phyloP scores from a whole-genome alignment of 345 rosid genomes.

The Euphorbia tirucalli region DNA sequence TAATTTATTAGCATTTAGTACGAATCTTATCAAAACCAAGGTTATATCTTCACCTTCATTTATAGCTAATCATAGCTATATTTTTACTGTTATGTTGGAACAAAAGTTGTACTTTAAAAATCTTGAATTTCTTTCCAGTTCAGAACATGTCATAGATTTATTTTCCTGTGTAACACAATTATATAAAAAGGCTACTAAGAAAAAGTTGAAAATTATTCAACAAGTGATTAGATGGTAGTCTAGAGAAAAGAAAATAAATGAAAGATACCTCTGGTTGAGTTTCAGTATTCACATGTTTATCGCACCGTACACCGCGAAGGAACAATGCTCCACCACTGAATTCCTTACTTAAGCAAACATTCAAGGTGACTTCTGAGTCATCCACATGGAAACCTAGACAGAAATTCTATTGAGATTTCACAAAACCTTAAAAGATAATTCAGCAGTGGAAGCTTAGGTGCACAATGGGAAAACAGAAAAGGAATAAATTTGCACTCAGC shows the following conservation, averaged over 20 bases:
- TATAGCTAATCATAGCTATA: background rate
- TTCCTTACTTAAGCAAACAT: conserved; percentile 83
- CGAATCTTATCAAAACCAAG: background rate
- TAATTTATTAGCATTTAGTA: background rate
- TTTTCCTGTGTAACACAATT: background rate
- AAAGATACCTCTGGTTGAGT: conserved; percentile 53
- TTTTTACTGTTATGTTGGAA: background rate
- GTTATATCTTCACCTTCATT: background rate
- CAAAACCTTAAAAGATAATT: background rate
- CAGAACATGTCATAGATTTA: background rate
- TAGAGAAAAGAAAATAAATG: background rate
- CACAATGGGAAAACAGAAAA: background rate
- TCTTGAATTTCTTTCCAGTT: background rate
- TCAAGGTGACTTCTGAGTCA: conserved; percentile 89
- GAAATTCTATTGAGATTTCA: background rate
- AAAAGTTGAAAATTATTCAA: background rate
- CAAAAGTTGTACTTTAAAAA: background rate
- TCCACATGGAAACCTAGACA: conserved; percentile 87
- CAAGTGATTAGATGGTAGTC: background rate
- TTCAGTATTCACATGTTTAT: conserved; percentile 67
- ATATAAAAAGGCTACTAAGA: too few relatives aligned
- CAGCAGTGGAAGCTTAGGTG: background rate
- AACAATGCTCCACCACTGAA: conserved; percentile 83
- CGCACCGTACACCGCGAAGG: conserved; percentile 82
- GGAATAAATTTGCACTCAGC: background rate